Base-by-base conservation (phyloP, 352 stramenopile species). In the Globisporangium apiculatum region DNA sequence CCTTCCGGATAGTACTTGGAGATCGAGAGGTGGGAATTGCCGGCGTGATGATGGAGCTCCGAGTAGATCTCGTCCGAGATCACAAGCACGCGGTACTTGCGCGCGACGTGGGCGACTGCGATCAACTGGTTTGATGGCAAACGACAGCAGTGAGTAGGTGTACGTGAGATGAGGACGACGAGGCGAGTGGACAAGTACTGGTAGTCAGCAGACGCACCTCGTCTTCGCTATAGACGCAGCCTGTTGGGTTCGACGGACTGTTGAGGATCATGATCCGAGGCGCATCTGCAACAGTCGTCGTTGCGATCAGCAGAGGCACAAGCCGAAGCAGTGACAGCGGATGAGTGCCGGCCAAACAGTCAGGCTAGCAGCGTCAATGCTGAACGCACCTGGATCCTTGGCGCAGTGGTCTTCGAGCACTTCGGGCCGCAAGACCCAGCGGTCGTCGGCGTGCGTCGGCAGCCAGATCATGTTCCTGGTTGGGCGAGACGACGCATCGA, bases 21-120 rank as follows among this genome's bases (percentile, higher is more conserved):
- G 51, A 95, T 89, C 6, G 84, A 94, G 11, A 89, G 48, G 46
- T 95, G 86, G 8, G 40, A 12, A 14, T 78, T 69, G 31, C 79
- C 77, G 15, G 68, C 73, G 64, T 93, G 79, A 52, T 89, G 79
- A 51, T 89, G 83, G 41, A 94, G 62, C 64, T 94, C 86, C 38
- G 84, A 91, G 68, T 95, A 95, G 51, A 95, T 90, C 66, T 95
- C 86, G 55, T 95, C 86, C 45, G 86, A 95, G 24, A 95, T 83
- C 18, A 95, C 84, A n/a, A 94, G 77, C 51, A 96, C 79, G 17
- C 85, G 77, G 62, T 94, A 94, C 67, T 91, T 92, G 48, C 83
- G 75, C 36, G 83, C 85, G 6, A 94, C 67, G 11, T 77, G 66
- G 35, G 86, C 86, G 12, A 96, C 69, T 37, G 70, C 80, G 11